Evolutionary conservation across 768 basidiomycete genomes (phyloP).

Genomic region (Austroboletus festivus): DNA sequence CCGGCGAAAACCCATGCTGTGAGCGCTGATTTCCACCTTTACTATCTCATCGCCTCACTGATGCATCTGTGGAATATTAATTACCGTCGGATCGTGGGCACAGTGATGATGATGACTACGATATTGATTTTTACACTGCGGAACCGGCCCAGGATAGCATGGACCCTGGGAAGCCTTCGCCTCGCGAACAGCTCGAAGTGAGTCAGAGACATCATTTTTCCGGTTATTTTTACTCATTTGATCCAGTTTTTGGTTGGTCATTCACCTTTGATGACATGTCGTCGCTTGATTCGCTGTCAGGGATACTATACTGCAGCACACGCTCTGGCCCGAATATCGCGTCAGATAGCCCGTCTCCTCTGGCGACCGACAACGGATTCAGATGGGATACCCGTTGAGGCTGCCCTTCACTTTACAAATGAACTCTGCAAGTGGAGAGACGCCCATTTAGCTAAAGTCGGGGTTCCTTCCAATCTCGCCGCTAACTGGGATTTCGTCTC

Average conservation of each 20-base stretch:
- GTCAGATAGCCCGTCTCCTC: constrained; percentile 75
- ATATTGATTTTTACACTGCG: constrained; percentile 82
- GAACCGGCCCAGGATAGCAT: constrained; percentile 53
- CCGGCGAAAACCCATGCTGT: constrained; percentile 78
- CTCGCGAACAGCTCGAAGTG: constrained; percentile 80
- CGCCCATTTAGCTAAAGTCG: constrained; percentile 70
- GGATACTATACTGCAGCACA: constrained; percentile 83
- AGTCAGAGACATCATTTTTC: constrained; percentile 14
- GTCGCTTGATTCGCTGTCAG: constrained; percentile 37
- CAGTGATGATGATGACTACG: constrained; percentile 83
- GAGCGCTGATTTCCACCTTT: constrained; percentile 21
- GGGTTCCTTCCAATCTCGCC: constrained; percentile 82
- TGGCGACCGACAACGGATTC: constrained; percentile 77
- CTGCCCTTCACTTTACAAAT: constrained; percentile 53
- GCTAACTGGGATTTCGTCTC: constrained; percentile 88
- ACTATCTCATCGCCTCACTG: constrained; percentile 6
- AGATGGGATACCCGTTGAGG: constrained; percentile 72
- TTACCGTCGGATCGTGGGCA: constrained; percentile 17
- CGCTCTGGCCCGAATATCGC: constrained; percentile 77
- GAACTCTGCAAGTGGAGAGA: constrained; percentile 72
- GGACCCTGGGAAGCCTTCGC: constrained; percentile 55
- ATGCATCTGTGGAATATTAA: constrained; percentile 17
- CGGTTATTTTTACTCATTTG: constrained; percentile 7
- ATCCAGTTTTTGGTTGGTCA: constrained; percentile 63
- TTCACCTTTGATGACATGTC: constrained; percentile 4